Evolutionary conservation across 176 grass and related monocot genomes (phyloP).

Genomic region (Zea mays): Zm-B73-REFERENCE-NAM-5.0 NC_050096.1:91526001-91526500

Average conservation of each 20-base stretch:
- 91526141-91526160: not conserved
- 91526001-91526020: too few species aligned
- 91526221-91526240: not conserved
- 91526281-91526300: conserved; percentile 62
- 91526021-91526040: too few species aligned
- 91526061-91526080: too few species aligned
- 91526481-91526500: too few species aligned
- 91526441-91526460: too few species aligned
- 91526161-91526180: not conserved
- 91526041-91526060: too few species aligned
- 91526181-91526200: not conserved
- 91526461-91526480: too few species aligned
- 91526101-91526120: too few species aligned
- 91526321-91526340: conserved; percentile 73
- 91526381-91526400: too few species aligned
- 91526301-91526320: conserved; percentile 77
- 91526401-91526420: too few species aligned
- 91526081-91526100: too few species aligned
- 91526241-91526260: not conserved
- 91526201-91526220: not conserved
- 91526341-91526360: conserved; percentile 42
- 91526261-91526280: not conserved
- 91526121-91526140: not conserved
- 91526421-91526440: too few species aligned
- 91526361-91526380: conserved; percentile 15